Percentiles rank a stretch among this genome's conserved stretches.
Conservation (phyloP, 805 yeast species). For the Pichia manshurica region DNA sequence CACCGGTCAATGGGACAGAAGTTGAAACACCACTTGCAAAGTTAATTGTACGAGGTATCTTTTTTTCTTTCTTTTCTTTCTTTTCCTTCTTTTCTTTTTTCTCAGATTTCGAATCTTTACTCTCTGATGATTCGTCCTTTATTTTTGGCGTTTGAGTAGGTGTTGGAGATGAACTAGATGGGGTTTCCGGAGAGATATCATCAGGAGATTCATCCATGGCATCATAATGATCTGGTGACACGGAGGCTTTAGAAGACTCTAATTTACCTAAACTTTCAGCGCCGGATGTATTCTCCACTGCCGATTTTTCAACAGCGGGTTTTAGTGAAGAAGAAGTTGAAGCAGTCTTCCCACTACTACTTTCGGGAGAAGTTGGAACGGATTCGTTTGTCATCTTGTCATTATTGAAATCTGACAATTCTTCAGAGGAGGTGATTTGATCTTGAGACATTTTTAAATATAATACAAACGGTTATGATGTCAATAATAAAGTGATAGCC, state of each 20-base stretch:
- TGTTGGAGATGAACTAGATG: background rate
- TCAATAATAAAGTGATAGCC: too few relatives aligned
- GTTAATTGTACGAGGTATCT: conserved; percentile 37
- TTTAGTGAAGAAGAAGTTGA: conserved; percentile 37
- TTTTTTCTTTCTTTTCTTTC: conserved; percentile 27
- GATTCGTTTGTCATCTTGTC: conserved; percentile 14
- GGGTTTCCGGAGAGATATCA: conserved; percentile 9
- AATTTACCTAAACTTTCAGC: background rate
- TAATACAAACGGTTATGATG: background rate
- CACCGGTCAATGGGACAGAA: conserved; percentile 75
- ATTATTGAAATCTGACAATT: conserved; percentile 17
- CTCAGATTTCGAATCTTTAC: conserved; percentile 12
- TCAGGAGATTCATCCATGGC: background rate
- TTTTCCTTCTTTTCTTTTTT: conserved; percentile 23
- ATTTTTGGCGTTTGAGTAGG: conserved; percentile 13
- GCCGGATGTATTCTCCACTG: conserved; percentile 24
- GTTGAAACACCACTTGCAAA: conserved; percentile 72
- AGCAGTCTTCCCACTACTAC: conserved; percentile 26
- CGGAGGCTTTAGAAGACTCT: background rate
- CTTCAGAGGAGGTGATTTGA: conserved; percentile 15
- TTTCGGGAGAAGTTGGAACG: conserved; percentile 29
- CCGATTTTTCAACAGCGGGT: conserved; percentile 8
- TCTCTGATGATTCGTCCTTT: background rate
- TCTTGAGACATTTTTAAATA: conserved; percentile 11
- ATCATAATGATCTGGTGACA: background rate